Evolutionary conservation across 371 early-diverging fungal genomes (phyloP).

Genomic region (Caulochytrium protostelioides): DNA sequence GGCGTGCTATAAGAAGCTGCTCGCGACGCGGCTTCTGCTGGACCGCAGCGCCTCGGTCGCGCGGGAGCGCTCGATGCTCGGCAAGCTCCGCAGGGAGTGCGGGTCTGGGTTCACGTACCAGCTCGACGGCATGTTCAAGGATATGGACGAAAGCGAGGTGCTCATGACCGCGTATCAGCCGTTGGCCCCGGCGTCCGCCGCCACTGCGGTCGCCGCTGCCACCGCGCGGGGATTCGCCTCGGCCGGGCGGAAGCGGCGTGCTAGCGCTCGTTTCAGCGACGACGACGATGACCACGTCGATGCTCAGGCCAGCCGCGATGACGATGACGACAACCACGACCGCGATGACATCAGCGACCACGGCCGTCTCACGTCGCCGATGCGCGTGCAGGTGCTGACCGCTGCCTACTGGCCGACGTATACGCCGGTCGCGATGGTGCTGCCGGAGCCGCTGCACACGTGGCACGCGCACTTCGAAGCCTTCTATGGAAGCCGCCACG

Average conservation of each 20-base stretch:
- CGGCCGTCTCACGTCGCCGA: neutral
- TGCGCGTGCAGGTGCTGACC: slow-evolving; percentile 58
- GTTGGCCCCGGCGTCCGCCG: no score
- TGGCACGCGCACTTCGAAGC: slow-evolving; percentile 41
- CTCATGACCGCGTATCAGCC: slow-evolving; percentile 10
- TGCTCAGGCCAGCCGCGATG: no score
- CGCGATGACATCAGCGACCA: no score
- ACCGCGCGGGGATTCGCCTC: no score
- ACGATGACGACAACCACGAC: no score
- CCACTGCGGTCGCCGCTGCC: no score
- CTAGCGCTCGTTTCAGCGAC: neutral
- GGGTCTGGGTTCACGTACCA: slow-evolving; percentile 71
- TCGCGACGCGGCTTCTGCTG: slow-evolving; percentile 67
- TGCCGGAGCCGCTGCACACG: slow-evolving; percentile 45
- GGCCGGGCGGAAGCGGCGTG: no score
- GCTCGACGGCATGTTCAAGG: slow-evolving; percentile 56
- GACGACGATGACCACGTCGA: neutral
- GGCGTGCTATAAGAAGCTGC: slow-evolving; percentile 71
- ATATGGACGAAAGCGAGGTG: slow-evolving; percentile 16
- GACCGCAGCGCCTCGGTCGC: slow-evolving; percentile 54
- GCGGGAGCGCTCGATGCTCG: slow-evolving; percentile 57
- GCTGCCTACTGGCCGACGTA: slow-evolving; percentile 78
- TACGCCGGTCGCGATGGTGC: slow-evolving; percentile 31
- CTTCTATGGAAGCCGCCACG: slow-evolving; percentile 53
- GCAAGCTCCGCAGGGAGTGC: slow-evolving; percentile 64